Base-by-base conservation (phyloP, 2,329 filamentous ascomycete species). In the Exophiala aquamarina region DNA sequence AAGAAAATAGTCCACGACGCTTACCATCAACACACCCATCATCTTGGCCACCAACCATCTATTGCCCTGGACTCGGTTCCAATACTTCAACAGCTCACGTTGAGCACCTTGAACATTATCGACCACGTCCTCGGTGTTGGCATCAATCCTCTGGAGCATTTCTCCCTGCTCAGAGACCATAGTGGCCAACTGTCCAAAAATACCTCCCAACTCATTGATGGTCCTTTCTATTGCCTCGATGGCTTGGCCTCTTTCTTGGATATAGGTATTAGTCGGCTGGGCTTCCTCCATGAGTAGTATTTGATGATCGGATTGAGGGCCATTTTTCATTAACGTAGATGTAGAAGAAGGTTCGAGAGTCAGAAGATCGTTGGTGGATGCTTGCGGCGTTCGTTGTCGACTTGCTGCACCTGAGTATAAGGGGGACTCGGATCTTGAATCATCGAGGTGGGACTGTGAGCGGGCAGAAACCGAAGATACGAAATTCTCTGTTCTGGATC, bases 141-240 rank as follows among this genome's bases (percentile, higher is more conserved):
- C 92, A 62, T 97, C 92, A 39, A 60, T 60, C 40, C 92, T 79
- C 70, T 97, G 89, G 57, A 98, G 95, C 86, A 95, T 95, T 70
- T 96, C 93, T 52, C 88, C 89, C 71, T 98, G 93, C 67, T 98
- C 92, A 45, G 87, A 89, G 21, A 98, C 93, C 93, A 98, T 97
- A 58, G 89, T 84, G 28, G 93, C 92, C 40, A 98, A 74, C 68
- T 98, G 92, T 7, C 90, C 89, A 66, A 97, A 97, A 53, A 96
- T 96, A 11, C 86, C 77, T 20, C 93, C 93, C 1, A 98, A 76
- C 66, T 98, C 93, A 54, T 82, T 83, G 59, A 98, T 98, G 1
- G 93, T 98, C 59, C 88, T 84, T 68, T 98, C 93, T 50, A 98
- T 98, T 3, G 90, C 88, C 65, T 97, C 92, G 55, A 98, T 97